Base-by-base conservation (phyloP, 2,329 filamentous ascomycete genomes). In the Arthrinium puccinioides region DNA sequence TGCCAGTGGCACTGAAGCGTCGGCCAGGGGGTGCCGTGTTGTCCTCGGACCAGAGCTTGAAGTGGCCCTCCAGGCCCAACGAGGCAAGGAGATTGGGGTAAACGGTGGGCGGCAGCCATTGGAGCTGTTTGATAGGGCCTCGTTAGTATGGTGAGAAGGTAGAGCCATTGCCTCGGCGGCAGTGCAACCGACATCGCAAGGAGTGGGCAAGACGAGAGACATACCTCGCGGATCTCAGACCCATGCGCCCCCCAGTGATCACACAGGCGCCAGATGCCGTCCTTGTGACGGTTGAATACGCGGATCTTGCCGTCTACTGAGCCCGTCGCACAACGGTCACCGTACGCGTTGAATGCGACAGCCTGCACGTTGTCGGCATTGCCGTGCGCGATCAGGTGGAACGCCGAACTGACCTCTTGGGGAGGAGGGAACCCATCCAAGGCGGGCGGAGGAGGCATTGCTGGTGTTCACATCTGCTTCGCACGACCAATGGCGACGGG, bases 1-100 rank as follows among this genome's bases (percentile, higher is more conserved):
- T 72, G n/a, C 48, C 43, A 15, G 69, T 85, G 66, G 63, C 72
- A 55, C 82, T 86, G 69, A 96, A 97, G 36, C 89, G 82, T 21
- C 84, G 79, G 21, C 88, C 87, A 1, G 82, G 80, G 2, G 84
- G 73, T 33, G 92, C 84, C 2, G 82, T 84, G 13, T 84, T 80
- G 61, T 96, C 87, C 64, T 96, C 90, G 43, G 85, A 82, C 90
- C 90, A 97, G 46, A 97, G 72, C 57, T 88, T 87, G 67, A 94
- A 87, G 59, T 82, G 82, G 53, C 90, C 87, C 52, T 96, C 90
- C 53, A 90, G 84, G 44, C 86, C 87, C 42, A 96, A 84, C 37
- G 85, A 94, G 39, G 83, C 89, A 49, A 97, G 70, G 51, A 94
- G 77, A 55, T 92, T 80, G 25, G 78, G 87, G 48, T 92, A 92